Percentiles rank a stretch among this genome's conserved stretches.
These are phyloP conservation scores for Boletus bicolor DNA, from an alignment of 768 basidiomycete genomes.

Conservation along the genomic window DNA sequence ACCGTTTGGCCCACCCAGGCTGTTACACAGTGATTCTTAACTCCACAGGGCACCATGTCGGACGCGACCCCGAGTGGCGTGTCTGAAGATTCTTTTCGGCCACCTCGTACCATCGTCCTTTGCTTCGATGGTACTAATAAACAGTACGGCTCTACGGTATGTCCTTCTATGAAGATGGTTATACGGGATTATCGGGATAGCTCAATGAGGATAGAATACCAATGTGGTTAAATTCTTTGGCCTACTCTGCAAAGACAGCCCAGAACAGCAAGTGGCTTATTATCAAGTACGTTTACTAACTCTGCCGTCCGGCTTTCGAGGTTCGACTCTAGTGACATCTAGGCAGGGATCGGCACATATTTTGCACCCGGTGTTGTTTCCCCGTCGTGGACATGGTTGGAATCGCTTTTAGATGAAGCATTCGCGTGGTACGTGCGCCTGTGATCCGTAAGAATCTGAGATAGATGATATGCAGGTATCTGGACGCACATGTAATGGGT, in stretches of 20 bases:
- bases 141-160: slow-evolving; percentile 47
- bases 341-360: slow-evolving; percentile 50
- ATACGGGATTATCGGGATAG: not conserved
- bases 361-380: slow-evolving; percentile 65
- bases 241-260: slow-evolving; percentile 55
- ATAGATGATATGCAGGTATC: slow-evolving; percentile 46
- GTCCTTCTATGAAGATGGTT: slow-evolving; percentile 11
- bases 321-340: not conserved
- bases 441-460: not conserved
- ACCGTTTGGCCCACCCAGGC: not conserved
- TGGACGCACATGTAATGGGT: slow-evolving; percentile 67
- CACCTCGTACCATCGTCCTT: slow-evolving; percentile 50
- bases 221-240: slow-evolving; percentile 71
- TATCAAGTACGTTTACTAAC: slow-evolving; percentile 55
- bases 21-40: not conserved
- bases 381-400: slow-evolving; percentile 55
- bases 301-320: not conserved
- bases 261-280: slow-evolving; percentile 57
- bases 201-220: slow-evolving; percentile 44
- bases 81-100: not conserved
- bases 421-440: slow-evolving; percentile 58
- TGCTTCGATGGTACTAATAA: slow-evolving; percentile 70
- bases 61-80: not conserved
- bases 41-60: slow-evolving; percentile 13
- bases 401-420: slow-evolving; percentile 62